Base-by-base conservation (phyloP, 2,329 filamentous ascomycete genomes). In the Karstenula rhodostoma region DNA sequence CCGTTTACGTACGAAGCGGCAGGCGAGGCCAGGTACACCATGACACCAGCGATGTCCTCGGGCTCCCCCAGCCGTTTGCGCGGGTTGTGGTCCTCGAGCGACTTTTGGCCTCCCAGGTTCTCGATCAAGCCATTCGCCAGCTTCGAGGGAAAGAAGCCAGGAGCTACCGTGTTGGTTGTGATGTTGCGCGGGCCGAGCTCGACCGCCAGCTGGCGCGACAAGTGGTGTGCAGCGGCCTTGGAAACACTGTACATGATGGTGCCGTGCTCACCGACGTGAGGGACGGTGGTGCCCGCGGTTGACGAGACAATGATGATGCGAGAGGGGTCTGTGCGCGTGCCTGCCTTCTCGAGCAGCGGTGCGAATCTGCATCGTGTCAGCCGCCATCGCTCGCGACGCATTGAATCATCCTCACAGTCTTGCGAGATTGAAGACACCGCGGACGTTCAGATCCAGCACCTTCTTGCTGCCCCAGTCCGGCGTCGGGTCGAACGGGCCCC, bases 101-200 rank as follows among this genome's bases (percentile, higher is more conserved):
- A 82, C 69, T 86, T 79, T 3, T 79, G 76, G 13, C 77, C 77
- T 4, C 77, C 77, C 4, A 77, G 61, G 19, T 70, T 69, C 19
- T 78, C 74, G 43, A 80, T 79, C 51, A 79, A 61, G 4, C 73
- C 75, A 33, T 75, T 74, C 2, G 76, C 75, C 8, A 78, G 61
- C 51, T 78, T 77, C 5, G 74, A 76, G 1, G 75, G 75, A 62
- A 80, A 77, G 63, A 79, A 79, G 44, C 77, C 78, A 3, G 78
- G 78, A 2, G 77, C 74, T 23, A 80, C 71, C 4, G 74, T 74
- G 60, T 79, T 80, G 33, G 70, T 74, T 1, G 74, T 78, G 54
- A 80, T 77, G 57, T 79, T 77, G 15, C 74, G 67, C 4, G 77
- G 78, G 12, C 75, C 77, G 1, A 79, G 71, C 51, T 79, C 77